These are phyloP conservation scores for Geoglossum glabrum DNA, from an alignment of 495 filamentous ascomycete genomes.

Conservation along the genomic window DNA sequence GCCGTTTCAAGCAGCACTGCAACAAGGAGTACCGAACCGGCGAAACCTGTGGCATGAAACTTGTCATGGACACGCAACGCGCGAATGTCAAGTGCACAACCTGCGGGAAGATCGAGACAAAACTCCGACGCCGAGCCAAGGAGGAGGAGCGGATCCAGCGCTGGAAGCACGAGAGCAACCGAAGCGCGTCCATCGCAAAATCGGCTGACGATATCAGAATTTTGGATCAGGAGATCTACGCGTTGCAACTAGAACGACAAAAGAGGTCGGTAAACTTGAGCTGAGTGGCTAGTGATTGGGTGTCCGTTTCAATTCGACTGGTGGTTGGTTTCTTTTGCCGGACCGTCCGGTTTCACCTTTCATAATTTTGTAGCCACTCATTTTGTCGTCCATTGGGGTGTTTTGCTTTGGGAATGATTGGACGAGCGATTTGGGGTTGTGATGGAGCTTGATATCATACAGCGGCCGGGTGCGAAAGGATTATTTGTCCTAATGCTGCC, in stretches of 20 bases:
- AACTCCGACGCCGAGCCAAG: constrained; percentile 51
- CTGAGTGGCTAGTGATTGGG: not conserved
- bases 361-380: constrained; percentile 1
- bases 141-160: constrained; percentile 61
- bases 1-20: constrained; percentile 85
- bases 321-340: not conserved
- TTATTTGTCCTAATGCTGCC: not conserved
- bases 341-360: not conserved
- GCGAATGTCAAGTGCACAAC: constrained; percentile 47
- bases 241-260: constrained; percentile 28
- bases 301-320: not conserved
- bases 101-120: constrained; percentile 85
- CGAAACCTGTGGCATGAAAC: constrained; percentile 93
- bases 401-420: not conserved
- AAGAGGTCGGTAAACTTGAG: constrained; percentile 9
- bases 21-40: constrained; percentile 90
- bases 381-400: not conserved
- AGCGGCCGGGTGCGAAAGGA: not conserved
- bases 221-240: constrained; percentile 41
- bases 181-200: constrained; percentile 62
- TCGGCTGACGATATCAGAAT: constrained; percentile 40
- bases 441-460: not conserved
- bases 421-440: not conserved
- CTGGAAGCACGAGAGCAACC: constrained; percentile 50
- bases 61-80: constrained; percentile 51